Percentiles rank a stretch among this genome's conserved stretches.
Conservation (phyloP, 2,329 filamentous ascomycete species). For the Aspergillus tanneri region DNA sequence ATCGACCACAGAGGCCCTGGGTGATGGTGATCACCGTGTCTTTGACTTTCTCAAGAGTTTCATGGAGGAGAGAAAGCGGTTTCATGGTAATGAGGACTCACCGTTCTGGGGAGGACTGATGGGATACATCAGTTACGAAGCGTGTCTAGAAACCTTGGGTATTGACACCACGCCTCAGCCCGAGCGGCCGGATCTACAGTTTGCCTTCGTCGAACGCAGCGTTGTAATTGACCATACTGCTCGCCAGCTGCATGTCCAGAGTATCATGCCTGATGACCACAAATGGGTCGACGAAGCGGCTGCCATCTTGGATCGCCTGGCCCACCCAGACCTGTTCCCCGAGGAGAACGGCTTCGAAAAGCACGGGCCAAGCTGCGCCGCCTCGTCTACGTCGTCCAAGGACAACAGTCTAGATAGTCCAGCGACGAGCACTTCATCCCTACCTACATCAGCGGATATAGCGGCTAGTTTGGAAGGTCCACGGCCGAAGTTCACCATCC, state of each 20-base stretch:
- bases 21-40: not conserved
- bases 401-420: not conserved
- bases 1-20: not conserved
- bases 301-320: not conserved
- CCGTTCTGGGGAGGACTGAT: not conserved
- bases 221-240: not conserved
- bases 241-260: not conserved
- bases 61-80: not conserved
- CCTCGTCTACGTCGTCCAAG: not conserved
- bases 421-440: not conserved
- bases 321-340: not conserved
- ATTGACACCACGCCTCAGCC: not conserved
- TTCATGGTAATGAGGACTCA: not conserved
- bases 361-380: not conserved
- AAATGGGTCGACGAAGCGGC: not conserved
- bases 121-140: not conserved
- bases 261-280: not conserved
- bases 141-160: not conserved
- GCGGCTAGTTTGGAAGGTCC: not conserved
- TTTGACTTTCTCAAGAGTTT: not conserved
- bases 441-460: not conserved
- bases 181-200: not conserved
- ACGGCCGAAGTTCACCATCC: not conserved
- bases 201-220: not conserved
- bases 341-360: not conserved